Evolutionary conservation across 1,284 basidiomycete genomes (phyloP).

Genomic region (Ceratobasidium sp.): DNA sequence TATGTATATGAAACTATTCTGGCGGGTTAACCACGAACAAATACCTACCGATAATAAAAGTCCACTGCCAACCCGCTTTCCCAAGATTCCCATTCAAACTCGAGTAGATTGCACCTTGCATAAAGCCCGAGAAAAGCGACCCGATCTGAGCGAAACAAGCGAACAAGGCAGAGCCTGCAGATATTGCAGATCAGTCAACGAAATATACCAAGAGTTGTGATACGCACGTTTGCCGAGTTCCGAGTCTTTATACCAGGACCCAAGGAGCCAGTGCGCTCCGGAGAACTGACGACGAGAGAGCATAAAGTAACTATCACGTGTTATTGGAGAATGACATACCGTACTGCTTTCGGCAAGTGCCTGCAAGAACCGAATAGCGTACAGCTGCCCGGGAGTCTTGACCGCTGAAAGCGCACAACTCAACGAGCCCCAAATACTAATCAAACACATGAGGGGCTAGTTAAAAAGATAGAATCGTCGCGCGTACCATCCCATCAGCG

Average conservation of each 20-base stretch:
- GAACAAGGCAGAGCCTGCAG: constrained; percentile 22
- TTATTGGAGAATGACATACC: background rate
- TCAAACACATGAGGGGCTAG: background rate
- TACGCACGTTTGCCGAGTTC: constrained; percentile 35
- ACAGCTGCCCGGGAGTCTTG: constrained; percentile 28
- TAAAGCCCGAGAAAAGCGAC: constrained; percentile 25
- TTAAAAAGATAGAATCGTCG: no score
- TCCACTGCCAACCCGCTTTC: constrained; percentile 39
- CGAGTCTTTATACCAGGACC: constrained; percentile 36
- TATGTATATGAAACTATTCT: no score
- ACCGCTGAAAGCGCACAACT: constrained; percentile 33
- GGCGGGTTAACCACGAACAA: no score
- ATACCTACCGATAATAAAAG: constrained; percentile 34
- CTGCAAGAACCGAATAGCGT: constrained; percentile 27
- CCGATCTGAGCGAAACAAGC: constrained; percentile 38
- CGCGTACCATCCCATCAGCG: constrained; percentile 27
- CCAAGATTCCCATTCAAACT: constrained; percentile 31
- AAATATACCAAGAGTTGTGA: background rate
- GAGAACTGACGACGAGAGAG: background rate
- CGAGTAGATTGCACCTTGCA: constrained; percentile 34
- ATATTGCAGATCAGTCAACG: background rate
- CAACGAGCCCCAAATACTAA: constrained; percentile 24
- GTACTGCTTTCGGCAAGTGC: constrained; percentile 36
- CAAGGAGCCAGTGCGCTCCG: constrained; percentile 30
- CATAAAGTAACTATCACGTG: background rate